Base-by-base conservation (phyloP, 2,329 filamentous ascomycete genomes). In the Epichloe hybrida region DNA sequence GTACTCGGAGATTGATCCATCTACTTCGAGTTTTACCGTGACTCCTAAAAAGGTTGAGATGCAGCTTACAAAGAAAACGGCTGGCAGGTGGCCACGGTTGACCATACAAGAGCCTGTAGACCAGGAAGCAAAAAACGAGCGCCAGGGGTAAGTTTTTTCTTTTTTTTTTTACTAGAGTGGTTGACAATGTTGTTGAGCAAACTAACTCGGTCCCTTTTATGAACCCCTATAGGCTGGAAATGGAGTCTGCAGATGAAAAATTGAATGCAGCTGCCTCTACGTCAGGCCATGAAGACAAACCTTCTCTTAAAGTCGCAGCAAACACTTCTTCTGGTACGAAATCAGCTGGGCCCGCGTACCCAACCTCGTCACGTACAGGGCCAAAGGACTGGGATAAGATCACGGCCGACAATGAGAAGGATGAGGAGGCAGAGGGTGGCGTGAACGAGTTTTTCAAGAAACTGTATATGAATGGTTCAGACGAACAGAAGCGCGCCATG, bases 311-410 rank as follows among this genome's bases (percentile, higher is more conserved):
- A 15, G 0, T 13, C 17, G 21, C 35, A 37, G 23, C 46, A 12
- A 6, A 21, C 9, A 5, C 11, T 7, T 37, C 38, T 12, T 31
- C 31, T n/a, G 13, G 4, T 21, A 7, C 13, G 3, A 47, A 44
- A 27, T 2, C 52, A 50, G 52, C 34, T 13, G 64, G 49, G 15
- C 86, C 84, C 0, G 68, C 74, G 0, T 96, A 97, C 63, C 91
- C 93, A 1, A 91, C 89, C 0, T 96, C 90, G 0, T 93, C 91
- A 12, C 84, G 82, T 54, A 75, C 70, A 1, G 91, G 90, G 0
- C 80, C 86, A 3, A 95, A 95, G 69, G 79, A 98, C 68, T 98
- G 93, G 93, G 93, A 98, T 64, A 86, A 82, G 55, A 62, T 96
- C 2, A 81, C 60, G 0, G 66, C 62, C 1, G 72, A 72, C 0